Conservation (phyloP, 495 filamentous ascomycete genomes). For the Penicillium flavigenum region DNA sequence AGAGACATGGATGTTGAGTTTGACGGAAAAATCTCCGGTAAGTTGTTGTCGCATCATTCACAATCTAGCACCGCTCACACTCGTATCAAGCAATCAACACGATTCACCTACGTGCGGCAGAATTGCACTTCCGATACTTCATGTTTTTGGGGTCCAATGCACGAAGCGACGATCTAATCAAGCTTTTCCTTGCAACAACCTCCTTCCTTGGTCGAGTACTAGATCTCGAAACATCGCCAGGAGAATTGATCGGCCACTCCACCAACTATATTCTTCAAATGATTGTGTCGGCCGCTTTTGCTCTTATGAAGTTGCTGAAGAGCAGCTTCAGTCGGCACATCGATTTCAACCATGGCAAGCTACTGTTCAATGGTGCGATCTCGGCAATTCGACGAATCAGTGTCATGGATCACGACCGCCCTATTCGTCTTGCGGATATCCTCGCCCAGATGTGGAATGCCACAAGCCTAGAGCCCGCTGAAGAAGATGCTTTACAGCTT, state of each 20-base stretch:
- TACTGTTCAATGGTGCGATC: constrained; percentile 76
- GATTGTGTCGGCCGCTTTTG: constrained; percentile 84
- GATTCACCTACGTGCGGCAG: constrained; percentile 49
- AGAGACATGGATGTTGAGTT: constrained; percentile 54
- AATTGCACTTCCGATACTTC: constrained; percentile 48
- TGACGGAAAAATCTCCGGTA: constrained; percentile 48
- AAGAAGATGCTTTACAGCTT: constrained; percentile 43
- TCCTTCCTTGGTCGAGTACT: constrained; percentile 49
- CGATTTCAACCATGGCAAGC: constrained; percentile 72
- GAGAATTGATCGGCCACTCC: constrained; percentile 63
- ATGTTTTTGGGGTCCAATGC: constrained; percentile 53
- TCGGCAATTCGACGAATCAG: constrained; percentile 74
- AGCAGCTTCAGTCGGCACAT: constrained; percentile 68
- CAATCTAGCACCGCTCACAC: constrained; percentile 63
- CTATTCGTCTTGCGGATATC: constrained; percentile 53
- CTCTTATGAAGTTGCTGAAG: constrained; percentile 80
- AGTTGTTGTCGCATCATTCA: constrained; percentile 54
- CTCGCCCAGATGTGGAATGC: constrained; percentile 53
- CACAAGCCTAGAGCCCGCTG: constrained; percentile 33
- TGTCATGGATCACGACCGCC: constrained; percentile 81
- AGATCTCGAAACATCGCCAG: constrained; percentile 47
- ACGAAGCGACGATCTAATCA: constrained; percentile 68
- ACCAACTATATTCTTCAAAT: constrained; percentile 93
- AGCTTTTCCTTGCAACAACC: constrained; percentile 62
- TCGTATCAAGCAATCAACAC: constrained; percentile 57